Evolutionary conservation across 23 red algal species (phyloP).

Genomic region (Agarophyton chilense): DNA sequence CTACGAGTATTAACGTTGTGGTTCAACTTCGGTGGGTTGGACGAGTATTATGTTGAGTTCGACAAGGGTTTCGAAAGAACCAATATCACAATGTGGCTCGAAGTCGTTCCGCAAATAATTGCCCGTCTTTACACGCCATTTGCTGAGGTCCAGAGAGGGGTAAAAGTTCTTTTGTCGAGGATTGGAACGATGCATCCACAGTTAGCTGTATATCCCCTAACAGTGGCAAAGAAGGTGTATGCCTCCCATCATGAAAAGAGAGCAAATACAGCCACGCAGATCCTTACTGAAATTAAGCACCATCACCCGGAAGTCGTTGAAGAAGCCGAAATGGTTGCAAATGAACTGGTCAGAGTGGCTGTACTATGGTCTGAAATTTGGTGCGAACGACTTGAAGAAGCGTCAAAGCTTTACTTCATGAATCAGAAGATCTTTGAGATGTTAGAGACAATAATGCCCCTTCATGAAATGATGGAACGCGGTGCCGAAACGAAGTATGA

Average conservation of each 20-base stretch:
- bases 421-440: constrained; percentile 91
- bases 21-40: constrained; percentile 92
- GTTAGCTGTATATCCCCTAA: constrained; percentile 90
- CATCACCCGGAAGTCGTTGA: constrained; percentile 86
- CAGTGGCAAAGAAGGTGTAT: constrained; percentile 68
- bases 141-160: constrained; percentile 70
- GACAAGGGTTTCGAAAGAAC: constrained; percentile 73
- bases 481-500: constrained; percentile 85
- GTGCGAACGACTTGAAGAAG: constrained; percentile 96
- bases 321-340: constrained; percentile 89
- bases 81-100: constrained; percentile 90
- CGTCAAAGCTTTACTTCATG: constrained; percentile 89
- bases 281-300: constrained; percentile 64
- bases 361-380: constrained; percentile 97
- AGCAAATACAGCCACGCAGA: constrained; percentile 44
- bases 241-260: constrained; percentile 37
- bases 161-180: constrained; percentile 75
- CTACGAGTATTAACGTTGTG: constrained; percentile 92
- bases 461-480: constrained; percentile 90
- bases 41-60: constrained; percentile 62
- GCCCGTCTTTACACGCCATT: constrained; percentile 91
- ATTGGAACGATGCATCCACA: constrained; percentile 96
- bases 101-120: constrained; percentile 98
- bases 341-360: constrained; percentile 88
- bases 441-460: constrained; percentile 85